Percentiles rank a stretch among this genome's conserved stretches.
phyloP scores from a whole-genome alignment of 2,329 filamentous ascomycete genomes.

The Pyrenophora teres region DNA sequence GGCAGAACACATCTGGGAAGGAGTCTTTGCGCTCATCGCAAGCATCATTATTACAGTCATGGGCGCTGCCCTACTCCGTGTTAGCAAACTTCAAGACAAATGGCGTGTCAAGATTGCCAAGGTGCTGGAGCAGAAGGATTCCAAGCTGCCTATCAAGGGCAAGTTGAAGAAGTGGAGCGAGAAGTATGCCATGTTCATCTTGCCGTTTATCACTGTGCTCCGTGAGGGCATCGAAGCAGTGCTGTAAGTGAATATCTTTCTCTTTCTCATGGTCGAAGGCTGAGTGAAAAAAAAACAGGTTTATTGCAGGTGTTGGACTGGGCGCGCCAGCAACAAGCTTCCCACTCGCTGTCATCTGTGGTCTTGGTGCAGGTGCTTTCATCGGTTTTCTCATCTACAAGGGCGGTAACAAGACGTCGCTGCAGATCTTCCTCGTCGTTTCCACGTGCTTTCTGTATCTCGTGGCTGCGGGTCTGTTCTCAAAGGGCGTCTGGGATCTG shows the following conservation, averaged over 20 bases:
- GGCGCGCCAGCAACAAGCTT: constrained; percentile 75
- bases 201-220: constrained; percentile 87
- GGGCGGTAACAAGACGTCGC: constrained; percentile 66
- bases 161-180: constrained; percentile 68
- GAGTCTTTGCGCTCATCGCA: constrained; percentile 75
- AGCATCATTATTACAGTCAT: constrained; percentile 80
- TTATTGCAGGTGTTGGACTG: constrained; percentile 82
- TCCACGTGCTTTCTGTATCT: constrained; percentile 86
- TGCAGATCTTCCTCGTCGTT: constrained; percentile 79
- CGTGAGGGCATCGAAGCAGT: constrained; percentile 86
- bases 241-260: constrained; percentile 51
- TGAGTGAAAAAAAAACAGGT: constrained; percentile 48
- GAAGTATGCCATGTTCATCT: constrained; percentile 83
- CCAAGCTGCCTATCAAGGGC: constrained; percentile 44
- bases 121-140: constrained; percentile 64
- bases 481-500: constrained; percentile 74
- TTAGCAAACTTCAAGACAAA: constrained; percentile 83
- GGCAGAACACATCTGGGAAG: constrained; percentile 80
- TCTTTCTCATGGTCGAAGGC: neutral
- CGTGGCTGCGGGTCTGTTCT: constrained; percentile 81
- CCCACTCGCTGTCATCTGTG: constrained; percentile 75
- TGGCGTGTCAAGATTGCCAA: constrained; percentile 83
- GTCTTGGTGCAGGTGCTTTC: constrained; percentile 67
- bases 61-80: constrained; percentile 77
- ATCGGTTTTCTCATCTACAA: constrained; percentile 80